Base-by-base conservation (phyloP, 352 stramenopile genomes). In the Globisporangium ultimum region DNA sequence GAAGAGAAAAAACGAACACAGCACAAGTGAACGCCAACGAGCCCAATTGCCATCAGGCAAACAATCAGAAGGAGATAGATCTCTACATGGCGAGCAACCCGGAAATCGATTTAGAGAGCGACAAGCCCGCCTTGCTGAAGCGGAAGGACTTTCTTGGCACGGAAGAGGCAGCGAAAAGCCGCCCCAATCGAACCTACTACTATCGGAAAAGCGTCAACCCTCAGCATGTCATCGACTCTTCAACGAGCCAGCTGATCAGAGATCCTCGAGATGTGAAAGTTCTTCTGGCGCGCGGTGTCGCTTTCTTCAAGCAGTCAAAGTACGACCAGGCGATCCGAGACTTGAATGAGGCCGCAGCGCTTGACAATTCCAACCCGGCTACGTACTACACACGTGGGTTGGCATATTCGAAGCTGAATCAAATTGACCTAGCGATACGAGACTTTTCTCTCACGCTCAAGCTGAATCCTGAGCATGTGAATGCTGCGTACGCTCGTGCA, bases 401-500 rank as follows among this genome's bases (percentile, higher is more conserved):
- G 22, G 70, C 77, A 4, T 80, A 87, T 54, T 74, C 80, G 3
- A 89, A 92, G 60, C 58, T 95, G 48, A 77, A 74, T 46, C 67
- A 88, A 32, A 63, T 83, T 43, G 84, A 96, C 28, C 58, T 80
- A 9, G 88, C 88, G 14, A 93, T 96, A 56, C 72, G 67, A 4
- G 89, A 97, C 64, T 95, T 96, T 24, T 77, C 80, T 0, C 66
- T 77, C 20, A 66, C 81, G 15, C 63, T 97, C 14, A 72, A 86
- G 45, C 70, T 92, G 22, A 86, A 93, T n/a, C 87, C 84, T 4
- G 77, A 93, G 47, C 88, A 97, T 55, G 79, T 97, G 45, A 96
- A 93, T 55, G 89, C 89, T 9, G 83, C 84, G 18, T 97, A 96
- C 48, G 84, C 84, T 38, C 73, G 89, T 9, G 89, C 85, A 2